These are phyloP conservation scores for Ustilago vetiveriae DNA, from an alignment of 1,284 basidiomycete species.

Conservation along the genomic window DNA sequence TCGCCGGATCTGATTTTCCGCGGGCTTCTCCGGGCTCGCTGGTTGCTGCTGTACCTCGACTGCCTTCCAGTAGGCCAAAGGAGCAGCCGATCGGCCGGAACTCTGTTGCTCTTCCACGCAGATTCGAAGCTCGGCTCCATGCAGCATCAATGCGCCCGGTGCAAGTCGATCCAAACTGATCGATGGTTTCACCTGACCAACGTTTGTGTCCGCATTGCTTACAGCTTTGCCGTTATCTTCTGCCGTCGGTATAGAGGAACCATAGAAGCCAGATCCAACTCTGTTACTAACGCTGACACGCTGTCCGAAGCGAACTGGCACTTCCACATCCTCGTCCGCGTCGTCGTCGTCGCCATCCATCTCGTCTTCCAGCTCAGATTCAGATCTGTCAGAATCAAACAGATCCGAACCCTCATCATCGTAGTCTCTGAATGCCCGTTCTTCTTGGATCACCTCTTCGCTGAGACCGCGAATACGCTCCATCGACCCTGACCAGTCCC, in stretches of 20 bases:
- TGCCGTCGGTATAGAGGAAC: background rate
- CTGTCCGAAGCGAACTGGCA: constrained; percentile 38
- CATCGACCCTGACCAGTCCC: constrained; percentile 32
- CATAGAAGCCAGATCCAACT: background rate
- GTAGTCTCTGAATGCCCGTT: constrained; percentile 33
- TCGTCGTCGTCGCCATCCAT: constrained; percentile 16
- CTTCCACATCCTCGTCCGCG: constrained; percentile 21
- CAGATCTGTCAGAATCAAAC: constrained; percentile 29
- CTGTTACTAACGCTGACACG: constrained; percentile 15
- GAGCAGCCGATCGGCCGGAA: background rate
- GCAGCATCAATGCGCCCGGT: constrained; percentile 20
- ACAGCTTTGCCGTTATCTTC: background rate
- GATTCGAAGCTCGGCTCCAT: constrained; percentile 16
- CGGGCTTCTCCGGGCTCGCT: background rate
- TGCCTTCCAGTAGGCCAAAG: constrained; percentile 36
- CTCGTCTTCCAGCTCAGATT: constrained; percentile 23
- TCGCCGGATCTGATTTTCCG: constrained; percentile 12
- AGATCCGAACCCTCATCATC: constrained; percentile 41
- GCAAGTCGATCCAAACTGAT: constrained; percentile 14
- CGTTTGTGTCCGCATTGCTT: background rate
- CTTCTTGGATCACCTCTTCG: background rate
- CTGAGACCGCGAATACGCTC: background rate
- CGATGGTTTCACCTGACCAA: constrained; percentile 6
- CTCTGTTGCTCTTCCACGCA: constrained; percentile 16
- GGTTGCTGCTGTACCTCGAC: constrained; percentile 16